These are phyloP conservation scores for Candida manassasensis DNA, from an alignment of 805 yeast genomes.

Conservation along the genomic window DNA sequence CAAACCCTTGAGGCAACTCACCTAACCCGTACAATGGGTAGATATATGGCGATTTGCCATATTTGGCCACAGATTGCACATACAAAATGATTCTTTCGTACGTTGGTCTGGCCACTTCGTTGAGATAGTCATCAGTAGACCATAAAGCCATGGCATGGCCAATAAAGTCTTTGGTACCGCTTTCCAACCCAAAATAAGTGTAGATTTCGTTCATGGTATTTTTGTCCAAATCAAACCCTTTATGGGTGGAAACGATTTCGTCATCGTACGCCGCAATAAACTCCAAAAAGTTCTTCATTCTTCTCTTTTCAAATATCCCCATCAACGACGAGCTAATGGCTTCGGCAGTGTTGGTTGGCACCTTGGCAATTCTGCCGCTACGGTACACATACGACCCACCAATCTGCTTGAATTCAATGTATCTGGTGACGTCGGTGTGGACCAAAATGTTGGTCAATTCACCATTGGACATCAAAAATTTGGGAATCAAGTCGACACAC, in stretches of 20 bases:
- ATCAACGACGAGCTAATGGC: constrained; percentile 87
- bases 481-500: constrained; percentile 96
- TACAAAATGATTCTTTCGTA: constrained; percentile 81
- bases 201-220: constrained; percentile 91
- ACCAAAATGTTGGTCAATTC: constrained; percentile 92
- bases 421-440: constrained; percentile 93
- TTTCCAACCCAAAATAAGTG: constrained; percentile 82
- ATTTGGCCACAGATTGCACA: constrained; percentile 86
- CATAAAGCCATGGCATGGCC: constrained; percentile 99
- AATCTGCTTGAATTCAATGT: constrained; percentile 93
- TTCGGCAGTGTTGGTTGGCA: constrained; percentile 87
- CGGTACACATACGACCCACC: constrained; percentile 94
- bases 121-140: constrained; percentile 85
- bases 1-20: constrained; percentile 98
- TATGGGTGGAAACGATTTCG: constrained; percentile 74
- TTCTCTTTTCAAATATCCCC: constrained; percentile 94
- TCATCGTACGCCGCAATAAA: constrained; percentile 80
- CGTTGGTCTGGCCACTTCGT: constrained; percentile 87
- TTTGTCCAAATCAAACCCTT: constrained; percentile 77
- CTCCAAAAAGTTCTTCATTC: constrained; percentile 89
- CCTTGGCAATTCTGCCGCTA: constrained; percentile 87
- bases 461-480: constrained; percentile 95
- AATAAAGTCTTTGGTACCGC: constrained; percentile 90
- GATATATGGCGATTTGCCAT: constrained; percentile 93
- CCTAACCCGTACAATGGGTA: constrained; percentile 97